phyloP scores from a whole-genome alignment of 441 rosid species.

The Adansonia rubrostipa region DNA sequence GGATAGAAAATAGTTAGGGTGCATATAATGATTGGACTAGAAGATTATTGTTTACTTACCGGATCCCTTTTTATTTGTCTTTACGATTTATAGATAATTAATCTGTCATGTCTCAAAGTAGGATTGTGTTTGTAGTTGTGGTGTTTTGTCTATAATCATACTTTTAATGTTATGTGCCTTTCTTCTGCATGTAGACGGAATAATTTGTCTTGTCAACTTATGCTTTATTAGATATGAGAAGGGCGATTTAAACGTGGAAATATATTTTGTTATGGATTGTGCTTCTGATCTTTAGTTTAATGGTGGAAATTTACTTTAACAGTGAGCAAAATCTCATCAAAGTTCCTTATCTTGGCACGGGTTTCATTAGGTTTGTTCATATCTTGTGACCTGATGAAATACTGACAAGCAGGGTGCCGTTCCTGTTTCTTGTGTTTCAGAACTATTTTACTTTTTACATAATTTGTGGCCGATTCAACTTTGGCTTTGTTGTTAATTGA shows the following conservation, averaged over 20 bases:
- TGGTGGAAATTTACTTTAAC: neutral
- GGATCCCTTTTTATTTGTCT: too few relatives aligned
- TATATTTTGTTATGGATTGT: neutral
- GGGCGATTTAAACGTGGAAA: neutral
- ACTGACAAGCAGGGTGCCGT: neutral
- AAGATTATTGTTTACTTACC: neutral
- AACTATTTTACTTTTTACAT: neutral
- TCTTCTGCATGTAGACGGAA: neutral
- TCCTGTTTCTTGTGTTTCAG: neutral
- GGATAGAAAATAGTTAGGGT: neutral
- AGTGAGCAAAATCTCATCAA: conserved; percentile 29
- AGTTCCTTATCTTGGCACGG: neutral
- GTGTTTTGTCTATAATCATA: neutral
- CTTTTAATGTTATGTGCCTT: neutral
- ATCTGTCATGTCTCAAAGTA: neutral
- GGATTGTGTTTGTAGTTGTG: neutral
- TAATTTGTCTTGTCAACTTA: neutral
- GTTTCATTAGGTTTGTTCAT: neutral
- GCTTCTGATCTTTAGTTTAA: conserved; percentile 15
- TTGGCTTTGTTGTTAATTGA: neutral
- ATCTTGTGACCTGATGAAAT: neutral
- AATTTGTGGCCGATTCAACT: neutral
- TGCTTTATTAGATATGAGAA: neutral
- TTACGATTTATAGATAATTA: neutral
- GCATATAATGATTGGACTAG: neutral